Percentiles rank a stretch among this genome's conserved stretches.
phyloP scores from a whole-genome alignment of 1,284 basidiomycete species.

The Fomitopsis palustris region DNA sequence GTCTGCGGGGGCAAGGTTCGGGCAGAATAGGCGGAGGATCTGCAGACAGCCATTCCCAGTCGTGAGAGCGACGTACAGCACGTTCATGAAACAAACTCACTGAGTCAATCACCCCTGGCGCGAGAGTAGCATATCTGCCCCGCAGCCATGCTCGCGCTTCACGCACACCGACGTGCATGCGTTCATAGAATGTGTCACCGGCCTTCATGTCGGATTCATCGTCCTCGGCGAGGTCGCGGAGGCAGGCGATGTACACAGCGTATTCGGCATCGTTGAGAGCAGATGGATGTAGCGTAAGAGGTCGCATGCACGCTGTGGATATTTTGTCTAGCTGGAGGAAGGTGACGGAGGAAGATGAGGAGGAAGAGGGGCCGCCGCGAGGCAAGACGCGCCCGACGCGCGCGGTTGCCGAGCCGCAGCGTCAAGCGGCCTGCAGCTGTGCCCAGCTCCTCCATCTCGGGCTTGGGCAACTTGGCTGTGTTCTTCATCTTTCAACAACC shows the following conservation, averaged over 20 bases:
- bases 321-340: not conserved
- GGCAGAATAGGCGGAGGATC: constrained; percentile 64
- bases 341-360: not conserved
- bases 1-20: constrained; percentile 47
- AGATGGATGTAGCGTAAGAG: constrained; percentile 64
- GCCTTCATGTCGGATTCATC: constrained; percentile 23
- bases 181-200: constrained; percentile 46
- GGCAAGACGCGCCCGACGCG: constrained; percentile 1
- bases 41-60: constrained; percentile 22
- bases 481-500: not conserved
- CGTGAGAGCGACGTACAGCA: not conserved
- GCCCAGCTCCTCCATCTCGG: not conserved
- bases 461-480: not conserved
- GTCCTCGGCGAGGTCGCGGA: constrained; percentile 50
- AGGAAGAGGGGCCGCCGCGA: not conserved
- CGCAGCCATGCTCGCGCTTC: constrained; percentile 73
- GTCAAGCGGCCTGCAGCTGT: not conserved
- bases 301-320: constrained; percentile 39
- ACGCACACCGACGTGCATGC: constrained; percentile 48
- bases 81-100: constrained; percentile 31
- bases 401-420: not conserved
- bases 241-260: constrained; percentile 53
- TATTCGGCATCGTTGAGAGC: constrained; percentile 74
- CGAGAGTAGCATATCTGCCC: constrained; percentile 57
- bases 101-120: constrained; percentile 52